Percentiles rank a stretch among this genome's conserved stretches.
Evolutionary conservation across 1,139 yeast species (phyloP).

Genomic region (Blastobotrys petasosporus): DNA sequence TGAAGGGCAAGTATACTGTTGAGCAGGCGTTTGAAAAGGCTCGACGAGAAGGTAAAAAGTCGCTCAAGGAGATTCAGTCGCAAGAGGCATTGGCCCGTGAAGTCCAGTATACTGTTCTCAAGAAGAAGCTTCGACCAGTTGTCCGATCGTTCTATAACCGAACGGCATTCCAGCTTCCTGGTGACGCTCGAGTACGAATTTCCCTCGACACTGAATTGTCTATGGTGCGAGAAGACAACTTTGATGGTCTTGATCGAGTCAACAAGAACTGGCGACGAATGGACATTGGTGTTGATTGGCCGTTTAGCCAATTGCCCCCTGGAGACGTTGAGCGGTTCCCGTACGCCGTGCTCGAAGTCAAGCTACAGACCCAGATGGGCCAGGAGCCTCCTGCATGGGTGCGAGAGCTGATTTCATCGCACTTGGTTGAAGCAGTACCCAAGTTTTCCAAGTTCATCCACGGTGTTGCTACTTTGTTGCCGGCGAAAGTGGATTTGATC

Average conservation of each 20-base stretch:
- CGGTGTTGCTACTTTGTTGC: conserved; percentile 84
- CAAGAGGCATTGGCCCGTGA: conserved; percentile 89
- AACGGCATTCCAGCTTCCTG: conserved; percentile 98
- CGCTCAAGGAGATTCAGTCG: conserved; percentile 79
- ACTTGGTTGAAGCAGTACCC: conserved; percentile 95
- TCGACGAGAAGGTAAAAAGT: conserved; percentile 87
- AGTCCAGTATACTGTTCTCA: conserved; percentile 81
- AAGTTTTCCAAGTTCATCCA: conserved; percentile 95
- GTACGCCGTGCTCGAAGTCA: conserved; percentile 94
- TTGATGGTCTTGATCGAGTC: conserved; percentile 88
- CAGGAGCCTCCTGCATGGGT: conserved; percentile 99
- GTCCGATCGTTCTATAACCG: conserved; percentile 94
- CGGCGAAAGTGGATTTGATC: conserved; percentile 72
- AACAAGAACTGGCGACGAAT: conserved; percentile 94
- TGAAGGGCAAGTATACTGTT: conserved; percentile 80
- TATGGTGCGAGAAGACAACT: conserved; percentile 95
- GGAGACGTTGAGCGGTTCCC: conserved; percentile 89
- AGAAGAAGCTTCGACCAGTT: conserved; percentile 83
- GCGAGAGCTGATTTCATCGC: conserved; percentile 82
- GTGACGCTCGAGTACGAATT: conserved; percentile 97
- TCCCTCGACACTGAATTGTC: conserved; percentile 92
- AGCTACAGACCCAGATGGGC: conserved; percentile 93
- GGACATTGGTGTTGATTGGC: conserved; percentile 97
- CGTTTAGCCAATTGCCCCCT: conserved; percentile 78
- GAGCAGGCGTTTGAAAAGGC: conserved; percentile 86